phyloP scores from a whole-genome alignment of 2,329 filamentous ascomycete genomes.

The Pseudocercospora vitis region DNA sequence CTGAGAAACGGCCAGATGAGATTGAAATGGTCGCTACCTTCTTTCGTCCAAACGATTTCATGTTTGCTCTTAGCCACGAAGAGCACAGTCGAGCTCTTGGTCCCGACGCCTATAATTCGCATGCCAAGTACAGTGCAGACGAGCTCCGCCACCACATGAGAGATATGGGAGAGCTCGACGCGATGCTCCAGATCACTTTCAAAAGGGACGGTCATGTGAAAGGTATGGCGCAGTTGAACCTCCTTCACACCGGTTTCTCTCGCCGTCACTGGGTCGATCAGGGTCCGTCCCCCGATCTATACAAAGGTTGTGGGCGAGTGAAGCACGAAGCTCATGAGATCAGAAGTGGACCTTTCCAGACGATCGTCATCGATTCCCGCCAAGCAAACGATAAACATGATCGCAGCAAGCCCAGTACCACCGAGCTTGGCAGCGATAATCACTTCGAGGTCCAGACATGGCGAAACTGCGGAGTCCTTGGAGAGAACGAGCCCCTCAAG shows the following conservation, averaged over 20 bases:
- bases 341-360: conserved; percentile 2
- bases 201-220: background rate
- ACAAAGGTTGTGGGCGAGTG: conserved; percentile 1
- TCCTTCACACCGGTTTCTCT: background rate
- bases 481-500: background rate
- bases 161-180: background rate
- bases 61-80: background rate
- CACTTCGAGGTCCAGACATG: background rate
- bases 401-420: background rate
- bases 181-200: background rate
- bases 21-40: background rate
- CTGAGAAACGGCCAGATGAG: background rate
- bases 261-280: background rate
- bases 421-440: background rate
- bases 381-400: conserved; percentile 1
- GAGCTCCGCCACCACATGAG: background rate
- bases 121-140: background rate
- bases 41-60: background rate
- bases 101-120: background rate
- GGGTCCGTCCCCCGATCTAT: conserved; percentile 45
- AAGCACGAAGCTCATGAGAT: conserved; percentile 5
- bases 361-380: conserved; percentile 1
- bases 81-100: background rate
- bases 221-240: background rate
- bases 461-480: background rate